These are phyloP conservation scores for Auricularia sp. DNA, from an alignment of 768 basidiomycete species.

Conservation along the genomic window DNA sequence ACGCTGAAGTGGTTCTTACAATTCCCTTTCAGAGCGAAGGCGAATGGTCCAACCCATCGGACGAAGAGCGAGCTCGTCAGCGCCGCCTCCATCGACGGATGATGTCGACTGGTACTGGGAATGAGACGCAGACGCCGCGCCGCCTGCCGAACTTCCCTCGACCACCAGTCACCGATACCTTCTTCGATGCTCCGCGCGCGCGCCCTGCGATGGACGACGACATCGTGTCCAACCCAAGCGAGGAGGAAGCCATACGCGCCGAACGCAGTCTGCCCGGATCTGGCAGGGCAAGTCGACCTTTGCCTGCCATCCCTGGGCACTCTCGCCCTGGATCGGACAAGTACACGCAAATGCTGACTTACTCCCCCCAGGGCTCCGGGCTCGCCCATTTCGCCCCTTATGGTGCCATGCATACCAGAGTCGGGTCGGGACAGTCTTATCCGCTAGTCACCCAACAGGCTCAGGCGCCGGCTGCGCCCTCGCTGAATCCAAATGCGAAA, in stretches of 20 bases:
- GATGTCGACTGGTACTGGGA: slow-evolving; percentile 26
- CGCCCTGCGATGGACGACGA: slow-evolving; percentile 37
- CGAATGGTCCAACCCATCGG: slow-evolving; percentile 86
- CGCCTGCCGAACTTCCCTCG: slow-evolving; percentile 72
- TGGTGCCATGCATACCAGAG: slow-evolving; percentile 41
- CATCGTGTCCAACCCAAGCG: slow-evolving; percentile 78
- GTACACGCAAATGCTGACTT: slow-evolving; percentile 26
- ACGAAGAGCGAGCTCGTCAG: slow-evolving; percentile 74
- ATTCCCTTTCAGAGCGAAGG: slow-evolving; percentile 53
- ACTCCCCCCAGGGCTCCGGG: background rate
- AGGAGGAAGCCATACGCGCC: slow-evolving; percentile 36
- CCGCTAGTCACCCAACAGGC: slow-evolving; percentile 10
- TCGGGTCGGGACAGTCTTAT: slow-evolving; percentile 30
- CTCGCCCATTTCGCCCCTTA: background rate
- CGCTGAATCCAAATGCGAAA: slow-evolving; percentile 68
- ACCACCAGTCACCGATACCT: slow-evolving; percentile 41
- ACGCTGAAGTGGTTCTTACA: slow-evolving; percentile 9
- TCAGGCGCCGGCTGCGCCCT: slow-evolving; percentile 18
- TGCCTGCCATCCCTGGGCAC: slow-evolving; percentile 47
- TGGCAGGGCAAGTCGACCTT: slow-evolving; percentile 34
- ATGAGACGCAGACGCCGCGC: slow-evolving; percentile 52
- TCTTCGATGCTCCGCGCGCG: slow-evolving; percentile 15
- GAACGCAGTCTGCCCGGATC: slow-evolving; percentile 23
- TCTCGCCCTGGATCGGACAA: slow-evolving; percentile 55
- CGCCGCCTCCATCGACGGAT: slow-evolving; percentile 52